These are phyloP conservation scores for Conticribra guillardii DNA, from an alignment of 108 stramenopile species.

Conservation along the genomic window DNA sequence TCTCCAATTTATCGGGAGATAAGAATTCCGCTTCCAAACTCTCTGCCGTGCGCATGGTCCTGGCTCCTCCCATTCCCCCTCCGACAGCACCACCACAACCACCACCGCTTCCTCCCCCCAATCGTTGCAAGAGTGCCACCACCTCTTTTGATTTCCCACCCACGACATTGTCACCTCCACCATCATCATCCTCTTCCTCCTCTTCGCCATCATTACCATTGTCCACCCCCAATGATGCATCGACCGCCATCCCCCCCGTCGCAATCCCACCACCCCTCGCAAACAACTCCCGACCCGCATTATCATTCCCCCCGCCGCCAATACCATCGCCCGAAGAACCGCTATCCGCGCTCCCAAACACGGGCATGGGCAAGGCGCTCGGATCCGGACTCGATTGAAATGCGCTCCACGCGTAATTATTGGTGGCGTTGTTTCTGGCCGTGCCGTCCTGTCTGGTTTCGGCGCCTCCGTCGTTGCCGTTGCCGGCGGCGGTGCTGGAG, in stretches of 20 bases:
- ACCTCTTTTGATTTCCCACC: neutral
- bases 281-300: neutral
- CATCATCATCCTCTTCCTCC: neutral
- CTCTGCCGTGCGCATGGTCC: conserved; percentile 15
- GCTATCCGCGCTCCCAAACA: conserved; percentile 15
- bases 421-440: conserved; percentile 21
- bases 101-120: neutral
- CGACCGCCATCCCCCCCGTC: conserved; percentile 1
- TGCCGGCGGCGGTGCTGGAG: neutral
- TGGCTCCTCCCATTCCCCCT: neutral
- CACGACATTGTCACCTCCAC: conserved; percentile 20
- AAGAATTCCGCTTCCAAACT: conserved; percentile 29
- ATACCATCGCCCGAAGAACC: conserved; percentile 31
- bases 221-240: conserved; percentile 4
- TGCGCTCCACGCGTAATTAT: conserved; percentile 84
- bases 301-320: conserved; percentile 2
- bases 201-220: conserved; percentile 5
- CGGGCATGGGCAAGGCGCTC: conserved; percentile 53
- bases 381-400: conserved; percentile 88
- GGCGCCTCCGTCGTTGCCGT: neutral
- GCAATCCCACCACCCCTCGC: too few species aligned
- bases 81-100: too few species aligned
- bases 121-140: neutral
- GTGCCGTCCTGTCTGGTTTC: neutral
- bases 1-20: neutral